Conservation (phyloP, 148 eudicot species). For the Rhododendron griersonianum region DNA sequence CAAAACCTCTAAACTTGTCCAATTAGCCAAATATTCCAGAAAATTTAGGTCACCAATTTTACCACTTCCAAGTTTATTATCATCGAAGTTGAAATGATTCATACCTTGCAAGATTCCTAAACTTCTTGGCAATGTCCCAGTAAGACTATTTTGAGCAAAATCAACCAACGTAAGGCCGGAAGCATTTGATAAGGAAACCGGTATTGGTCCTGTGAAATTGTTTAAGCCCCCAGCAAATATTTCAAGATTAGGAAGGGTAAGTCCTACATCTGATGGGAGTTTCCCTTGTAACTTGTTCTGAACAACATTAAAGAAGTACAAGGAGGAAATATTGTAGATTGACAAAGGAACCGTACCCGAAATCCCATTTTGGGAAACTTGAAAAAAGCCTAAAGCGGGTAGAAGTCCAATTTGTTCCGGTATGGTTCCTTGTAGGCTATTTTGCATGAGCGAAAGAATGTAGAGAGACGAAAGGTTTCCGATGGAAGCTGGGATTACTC, state of each 20-base stretch:
- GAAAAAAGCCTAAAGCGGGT: too few relatives aligned
- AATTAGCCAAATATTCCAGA: constrained; percentile 11
- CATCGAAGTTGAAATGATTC: constrained; percentile 5
- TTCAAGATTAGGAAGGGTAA: constrained; percentile 18
- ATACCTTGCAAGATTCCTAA: constrained; percentile 8
- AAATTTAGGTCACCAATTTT: constrained; percentile 9
- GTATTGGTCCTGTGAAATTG: constrained; percentile 23
- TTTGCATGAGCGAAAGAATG: background rate
- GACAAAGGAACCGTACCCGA: too few relatives aligned
- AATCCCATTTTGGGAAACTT: too few relatives aligned
- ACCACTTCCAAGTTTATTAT: background rate
- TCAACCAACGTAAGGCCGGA: constrained; percentile 13
- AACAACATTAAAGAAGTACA: background rate
- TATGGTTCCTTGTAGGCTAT: constrained; percentile 15
- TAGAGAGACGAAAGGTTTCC: constrained; percentile 28
- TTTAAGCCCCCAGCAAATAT: constrained; percentile 8
- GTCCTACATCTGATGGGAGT: constrained; percentile 12
- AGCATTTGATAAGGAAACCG: constrained; percentile 24
- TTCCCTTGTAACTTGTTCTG: constrained; percentile 10
- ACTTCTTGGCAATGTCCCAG: constrained; percentile 18
- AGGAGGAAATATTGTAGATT: too few relatives aligned
- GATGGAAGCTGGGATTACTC: constrained; percentile 27
- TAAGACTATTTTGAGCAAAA: constrained; percentile 14
- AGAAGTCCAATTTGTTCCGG: constrained; percentile 11
- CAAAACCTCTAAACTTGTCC: constrained; percentile 9